Conservation (phyloP, 192 early-diverging fungal species). For the Coemansia sp. region DNA sequence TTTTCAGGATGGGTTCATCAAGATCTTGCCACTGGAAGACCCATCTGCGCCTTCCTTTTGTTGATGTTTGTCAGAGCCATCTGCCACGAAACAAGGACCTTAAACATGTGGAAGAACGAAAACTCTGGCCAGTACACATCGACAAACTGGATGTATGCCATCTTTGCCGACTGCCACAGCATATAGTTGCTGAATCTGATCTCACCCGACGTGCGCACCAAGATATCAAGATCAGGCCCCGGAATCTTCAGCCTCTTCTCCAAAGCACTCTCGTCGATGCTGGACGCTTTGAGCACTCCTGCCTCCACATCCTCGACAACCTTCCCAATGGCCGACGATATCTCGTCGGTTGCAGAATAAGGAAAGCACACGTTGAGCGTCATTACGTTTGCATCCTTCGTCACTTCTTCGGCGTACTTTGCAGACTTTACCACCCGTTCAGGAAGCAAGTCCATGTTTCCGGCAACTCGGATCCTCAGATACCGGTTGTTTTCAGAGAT, state of each 20-base stretch:
- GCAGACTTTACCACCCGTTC: slow-evolving; percentile 63
- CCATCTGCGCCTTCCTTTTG: slow-evolving; percentile 16
- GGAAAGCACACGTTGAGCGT: slow-evolving; percentile 90
- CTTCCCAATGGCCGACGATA: slow-evolving; percentile 65
- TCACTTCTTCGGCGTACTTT: slow-evolving; percentile 62
- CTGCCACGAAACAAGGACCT: slow-evolving; percentile 82
- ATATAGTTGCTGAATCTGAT: slow-evolving; percentile 92
- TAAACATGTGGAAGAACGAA: slow-evolving; percentile 80
- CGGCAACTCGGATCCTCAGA: slow-evolving; percentile 79
- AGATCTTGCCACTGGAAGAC: background rate
- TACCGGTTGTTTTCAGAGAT: slow-evolving; percentile 69
- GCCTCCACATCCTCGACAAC: slow-evolving; percentile 62
- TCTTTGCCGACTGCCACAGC: slow-evolving; percentile 79
- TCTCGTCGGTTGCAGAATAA: slow-evolving; percentile 92
- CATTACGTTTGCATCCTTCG: slow-evolving; percentile 65
- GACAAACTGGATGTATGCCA: slow-evolving; percentile 84
- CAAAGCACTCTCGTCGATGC: slow-evolving; percentile 60
- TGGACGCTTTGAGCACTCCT: slow-evolving; percentile 46
- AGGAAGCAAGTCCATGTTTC: slow-evolving; percentile 70
- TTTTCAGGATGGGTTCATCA: no score
- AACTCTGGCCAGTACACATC: slow-evolving; percentile 96
- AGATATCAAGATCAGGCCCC: slow-evolving; percentile 74
- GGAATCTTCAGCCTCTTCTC: slow-evolving; percentile 66
- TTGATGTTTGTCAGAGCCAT: slow-evolving; percentile 25
- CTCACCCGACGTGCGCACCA: slow-evolving; percentile 95